Conservation (phyloP, 2,329 filamentous ascomycete species). For the Triangularia verruculosa region DNA sequence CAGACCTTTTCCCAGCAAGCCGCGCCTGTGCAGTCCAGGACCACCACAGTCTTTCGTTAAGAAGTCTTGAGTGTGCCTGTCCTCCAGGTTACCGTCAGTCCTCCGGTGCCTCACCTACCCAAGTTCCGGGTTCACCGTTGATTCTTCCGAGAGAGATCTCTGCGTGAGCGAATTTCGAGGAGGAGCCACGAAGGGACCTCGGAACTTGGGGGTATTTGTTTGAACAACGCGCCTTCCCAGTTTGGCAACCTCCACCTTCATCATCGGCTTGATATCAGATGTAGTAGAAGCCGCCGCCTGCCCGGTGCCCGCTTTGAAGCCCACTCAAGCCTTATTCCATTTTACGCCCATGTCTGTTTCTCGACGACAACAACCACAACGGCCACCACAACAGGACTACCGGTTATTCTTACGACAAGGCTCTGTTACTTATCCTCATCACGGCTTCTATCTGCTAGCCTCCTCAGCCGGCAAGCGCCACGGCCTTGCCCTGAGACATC, state of each 20-base stretch:
- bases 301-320: no score
- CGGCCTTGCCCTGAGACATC: conserved; percentile 3
- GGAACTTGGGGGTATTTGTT: neutral
- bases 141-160: neutral
- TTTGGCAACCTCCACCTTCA: neutral
- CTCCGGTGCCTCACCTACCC: neutral
- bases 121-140: neutral
- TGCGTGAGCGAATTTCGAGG: no score
- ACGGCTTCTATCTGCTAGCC: neutral
- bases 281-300: neutral
- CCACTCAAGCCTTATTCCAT: neutral
- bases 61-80: neutral
- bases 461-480: conserved; percentile 1
- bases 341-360: neutral
- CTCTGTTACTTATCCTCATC: neutral
- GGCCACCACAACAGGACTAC: neutral
- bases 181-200: neutral
- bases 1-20: neutral
- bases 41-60: neutral
- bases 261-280: neutral
- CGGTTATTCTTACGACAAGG: neutral
- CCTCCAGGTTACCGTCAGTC: neutral
- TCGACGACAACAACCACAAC: neutral
- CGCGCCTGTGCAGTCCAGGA: neutral
- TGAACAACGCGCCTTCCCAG: neutral